Evolutionary conservation across 768 basidiomycete genomes (phyloP), one percentile per base, ranked within the genome.

Genomic region (Dentipellis sp.): DNA sequence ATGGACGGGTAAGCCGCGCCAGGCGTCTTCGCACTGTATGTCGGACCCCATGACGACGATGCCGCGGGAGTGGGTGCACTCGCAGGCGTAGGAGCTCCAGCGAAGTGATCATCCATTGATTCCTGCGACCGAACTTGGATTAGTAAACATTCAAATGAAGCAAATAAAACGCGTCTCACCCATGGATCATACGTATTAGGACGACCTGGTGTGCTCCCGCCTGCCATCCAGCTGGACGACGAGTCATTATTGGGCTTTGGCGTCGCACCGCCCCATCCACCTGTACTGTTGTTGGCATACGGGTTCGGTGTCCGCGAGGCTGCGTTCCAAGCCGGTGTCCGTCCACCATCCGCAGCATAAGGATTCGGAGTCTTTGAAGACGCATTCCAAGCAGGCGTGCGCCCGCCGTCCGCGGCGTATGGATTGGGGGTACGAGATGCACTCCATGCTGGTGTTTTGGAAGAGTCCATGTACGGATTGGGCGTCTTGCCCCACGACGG

Each of bases 381-480:
- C 8, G 77, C 77, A 58, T 74, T 78, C 78, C 84, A 86, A 14
- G 84, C 85, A 0, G 88, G 88, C 7, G 88, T 90, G 56, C 77
- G 79, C 36, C 81, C 75, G n/a, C 78, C 77, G 52, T 75, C 78
- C 40, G 14, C 14, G 10, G 73, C 75, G 56, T 88, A 86, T 3
- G 86, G 83, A 60, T 82, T 83, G 11, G 86, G 83, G 10, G 88
- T 88, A n/a, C 79, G 78, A 64, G 66, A 39, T 12, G 58, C 54
- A 17, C 40, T 50, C 63, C 63, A 63, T n/a, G 58, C 58, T n/a
- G 63, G 63, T 0, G 63, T 63, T 50, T 55, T 54, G 36, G 75
- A 72, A 21, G 21, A 35, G 23, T 69, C 67, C 35, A 56, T 61
- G 23, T 63, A 64, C 4, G 29, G 19, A 53, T 76, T 74, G 10